Conservation (phyloP, 2,329 filamentous ascomycete genomes). For the Pseudocercospora cruenta region DNA sequence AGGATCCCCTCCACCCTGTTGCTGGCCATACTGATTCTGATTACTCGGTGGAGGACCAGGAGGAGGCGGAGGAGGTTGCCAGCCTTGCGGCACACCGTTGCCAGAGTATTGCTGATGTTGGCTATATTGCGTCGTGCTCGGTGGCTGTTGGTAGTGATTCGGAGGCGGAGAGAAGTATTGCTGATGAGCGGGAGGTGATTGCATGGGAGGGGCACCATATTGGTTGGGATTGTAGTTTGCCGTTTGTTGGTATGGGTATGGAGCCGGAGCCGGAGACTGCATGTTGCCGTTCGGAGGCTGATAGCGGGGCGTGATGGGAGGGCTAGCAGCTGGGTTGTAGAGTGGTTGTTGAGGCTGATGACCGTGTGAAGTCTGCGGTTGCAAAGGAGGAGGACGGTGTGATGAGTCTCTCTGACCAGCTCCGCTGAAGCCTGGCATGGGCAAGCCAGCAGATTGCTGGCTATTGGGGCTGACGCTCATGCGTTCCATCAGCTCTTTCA, state of each 20-base stretch:
- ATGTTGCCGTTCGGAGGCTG: slow-evolving; percentile 36
- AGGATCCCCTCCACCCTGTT: slow-evolving; percentile 57
- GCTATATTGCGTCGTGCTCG: slow-evolving; percentile 60
- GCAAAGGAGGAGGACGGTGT: slow-evolving; percentile 48
- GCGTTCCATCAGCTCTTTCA: slow-evolving; percentile 90
- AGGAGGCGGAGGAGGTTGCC: slow-evolving; percentile 68
- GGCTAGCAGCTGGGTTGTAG: slow-evolving; percentile 56
- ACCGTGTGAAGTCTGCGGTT: slow-evolving; percentile 48
- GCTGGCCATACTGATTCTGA: slow-evolving; percentile 49
- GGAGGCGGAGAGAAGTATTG: slow-evolving; percentile 56
- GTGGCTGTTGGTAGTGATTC: slow-evolving; percentile 45
- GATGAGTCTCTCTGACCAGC: slow-evolving; percentile 22
- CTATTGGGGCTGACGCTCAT: slow-evolving; percentile 76
- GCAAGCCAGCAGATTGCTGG: slow-evolving; percentile 46
- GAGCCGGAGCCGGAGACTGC: slow-evolving; percentile 33
- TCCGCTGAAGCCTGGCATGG: slow-evolving; percentile 34
- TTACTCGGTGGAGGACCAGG: slow-evolving; percentile 64
- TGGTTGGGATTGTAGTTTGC: slow-evolving; percentile 50
- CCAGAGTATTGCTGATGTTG: slow-evolving; percentile 57
- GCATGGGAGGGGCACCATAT: slow-evolving; percentile 43
- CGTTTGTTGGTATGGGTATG: slow-evolving; percentile 30
- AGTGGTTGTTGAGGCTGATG: slow-evolving; percentile 34
- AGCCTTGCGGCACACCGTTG: slow-evolving; percentile 60
- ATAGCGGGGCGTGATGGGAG: slow-evolving; percentile 52
- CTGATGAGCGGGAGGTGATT: slow-evolving; percentile 62